These are phyloP conservation scores for Ascochyta koolunga DNA, from an alignment of 2,329 filamentous ascomycete species.

Conservation along the genomic window DNA sequence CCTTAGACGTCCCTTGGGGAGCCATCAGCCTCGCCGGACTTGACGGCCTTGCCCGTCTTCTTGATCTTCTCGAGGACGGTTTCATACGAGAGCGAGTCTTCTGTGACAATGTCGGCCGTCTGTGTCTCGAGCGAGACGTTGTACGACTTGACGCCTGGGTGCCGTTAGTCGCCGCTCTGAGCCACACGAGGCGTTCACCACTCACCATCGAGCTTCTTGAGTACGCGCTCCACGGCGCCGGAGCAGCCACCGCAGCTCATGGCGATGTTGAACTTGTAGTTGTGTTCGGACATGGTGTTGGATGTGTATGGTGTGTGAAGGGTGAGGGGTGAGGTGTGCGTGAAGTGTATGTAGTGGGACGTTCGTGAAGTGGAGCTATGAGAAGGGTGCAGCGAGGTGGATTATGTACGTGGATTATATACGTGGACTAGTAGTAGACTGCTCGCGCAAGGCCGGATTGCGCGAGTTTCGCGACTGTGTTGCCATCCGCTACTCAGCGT, in stretches of 20 bases:
- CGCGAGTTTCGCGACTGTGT: slow-evolving; percentile 22
- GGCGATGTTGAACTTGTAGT: slow-evolving; percentile 91
- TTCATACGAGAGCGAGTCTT: slow-evolving; percentile 73
- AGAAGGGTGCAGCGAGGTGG: slow-evolving; percentile 3
- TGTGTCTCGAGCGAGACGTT: slow-evolving; percentile 87
- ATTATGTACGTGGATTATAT: slow-evolving; percentile 15
- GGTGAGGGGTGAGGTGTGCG: not conserved
- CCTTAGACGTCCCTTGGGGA: slow-evolving; percentile 36
- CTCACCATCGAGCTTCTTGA: slow-evolving; percentile 89
- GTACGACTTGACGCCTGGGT: slow-evolving; percentile 80
- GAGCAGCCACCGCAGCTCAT: slow-evolving; percentile 98
- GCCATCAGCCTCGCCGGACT: slow-evolving; percentile 74
- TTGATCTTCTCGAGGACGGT: slow-evolving; percentile 85
- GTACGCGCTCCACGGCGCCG: slow-evolving; percentile 86
- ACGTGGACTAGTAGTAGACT: too few species aligned
- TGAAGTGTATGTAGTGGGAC: not conserved
- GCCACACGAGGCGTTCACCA: slow-evolving; percentile 19
- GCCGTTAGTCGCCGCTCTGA: slow-evolving; percentile 18
- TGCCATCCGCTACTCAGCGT: slow-evolving; percentile 13
- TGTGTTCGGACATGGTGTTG: slow-evolving; percentile 69
- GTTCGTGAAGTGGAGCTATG: slow-evolving; percentile 12
- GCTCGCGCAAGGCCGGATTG: slow-evolving; percentile 10
- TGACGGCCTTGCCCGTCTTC: slow-evolving; percentile 95
- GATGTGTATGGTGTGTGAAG: slow-evolving; percentile 8
- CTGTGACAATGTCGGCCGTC: slow-evolving; percentile 77